Percentiles rank a stretch among this genome's conserved stretches.
Evolutionary conservation across 2,329 filamentous ascomycete genomes (phyloP).

Genomic region (Pseudocercospora fuligena): DNA sequence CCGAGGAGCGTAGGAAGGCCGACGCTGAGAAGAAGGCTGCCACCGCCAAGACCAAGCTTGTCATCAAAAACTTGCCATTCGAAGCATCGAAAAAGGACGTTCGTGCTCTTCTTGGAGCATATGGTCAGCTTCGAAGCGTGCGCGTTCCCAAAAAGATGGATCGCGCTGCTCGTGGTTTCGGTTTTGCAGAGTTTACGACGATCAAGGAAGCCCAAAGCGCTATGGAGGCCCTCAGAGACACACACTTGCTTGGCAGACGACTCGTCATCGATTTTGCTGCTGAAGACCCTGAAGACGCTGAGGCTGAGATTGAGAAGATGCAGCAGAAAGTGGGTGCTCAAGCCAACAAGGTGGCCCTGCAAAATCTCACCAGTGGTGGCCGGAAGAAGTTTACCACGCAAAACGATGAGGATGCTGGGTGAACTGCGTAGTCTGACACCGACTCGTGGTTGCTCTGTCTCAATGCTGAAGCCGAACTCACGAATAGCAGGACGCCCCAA

Average conservation of each 20-base stretch:
- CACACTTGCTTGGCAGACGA: constrained; percentile 87
- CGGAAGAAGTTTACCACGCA: constrained; percentile 76
- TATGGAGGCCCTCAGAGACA: constrained; percentile 87
- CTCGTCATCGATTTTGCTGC: constrained; percentile 91
- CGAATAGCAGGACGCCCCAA: neutral
- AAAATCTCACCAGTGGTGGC: constrained; percentile 81
- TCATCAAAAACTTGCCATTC: constrained; percentile 98
- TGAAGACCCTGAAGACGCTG: constrained; percentile 85
- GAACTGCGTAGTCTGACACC: neutral
- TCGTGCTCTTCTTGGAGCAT: constrained; percentile 80
- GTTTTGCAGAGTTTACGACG: constrained; percentile 94
- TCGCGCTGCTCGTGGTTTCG: constrained; percentile 85
- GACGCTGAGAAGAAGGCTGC: constrained; percentile 82
- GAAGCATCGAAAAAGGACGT: constrained; percentile 94
- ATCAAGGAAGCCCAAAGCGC: constrained; percentile 88
- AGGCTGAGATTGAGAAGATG: constrained; percentile 96
- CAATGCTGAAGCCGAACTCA: neutral
- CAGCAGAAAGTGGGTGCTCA: constrained; percentile 93
- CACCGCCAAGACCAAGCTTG: constrained; percentile 82
- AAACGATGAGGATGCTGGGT: constrained; percentile 33
- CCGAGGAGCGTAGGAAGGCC: constrained; percentile 80
- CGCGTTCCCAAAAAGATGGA: constrained; percentile 96
- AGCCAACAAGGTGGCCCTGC: constrained; percentile 85
- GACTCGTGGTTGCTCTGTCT: neutral
- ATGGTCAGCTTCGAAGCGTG: constrained; percentile 89